Conservation (phyloP, 2,329 filamentous ascomycete genomes). For the Amesomyces nigricolor region DNA sequence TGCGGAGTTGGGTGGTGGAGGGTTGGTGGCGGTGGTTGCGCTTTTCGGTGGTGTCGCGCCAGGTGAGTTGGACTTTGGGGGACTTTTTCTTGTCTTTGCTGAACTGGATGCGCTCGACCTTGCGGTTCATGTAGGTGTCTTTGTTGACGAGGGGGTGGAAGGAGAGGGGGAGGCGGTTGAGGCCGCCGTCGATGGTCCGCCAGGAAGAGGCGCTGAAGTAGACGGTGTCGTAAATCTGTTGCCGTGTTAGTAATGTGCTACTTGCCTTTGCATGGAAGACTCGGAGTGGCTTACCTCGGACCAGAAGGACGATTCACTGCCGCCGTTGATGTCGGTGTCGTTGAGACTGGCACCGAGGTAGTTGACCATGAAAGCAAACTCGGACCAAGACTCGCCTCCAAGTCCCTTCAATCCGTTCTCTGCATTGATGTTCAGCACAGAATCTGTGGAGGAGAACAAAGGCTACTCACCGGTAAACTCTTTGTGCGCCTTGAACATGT, state of each 20-base stretch:
- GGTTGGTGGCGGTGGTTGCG: too few relatives aligned
- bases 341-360: slow-evolving; percentile 49
- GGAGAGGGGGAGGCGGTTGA: slow-evolving; percentile 53
- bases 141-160: slow-evolving; percentile 58
- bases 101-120: slow-evolving; percentile 52
- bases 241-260: not conserved
- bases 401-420: slow-evolving; percentile 35
- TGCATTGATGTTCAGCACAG: not conserved
- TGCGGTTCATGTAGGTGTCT: slow-evolving; percentile 50
- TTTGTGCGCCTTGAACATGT: slow-evolving; percentile 42
- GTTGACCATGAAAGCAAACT: slow-evolving; percentile 57
- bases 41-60: slow-evolving; percentile 34
- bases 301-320: slow-evolving; percentile 42
- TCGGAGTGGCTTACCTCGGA: slow-evolving; percentile 29
- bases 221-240: slow-evolving; percentile 45
- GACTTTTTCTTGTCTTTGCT: slow-evolving; percentile 33
- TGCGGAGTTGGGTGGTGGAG: slow-evolving; percentile 36
- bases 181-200: slow-evolving; percentile 57
- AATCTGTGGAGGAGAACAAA: not conserved
- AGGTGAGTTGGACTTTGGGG: slow-evolving; percentile 50
- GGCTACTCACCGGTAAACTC: slow-evolving; percentile 29
- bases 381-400: slow-evolving; percentile 57
- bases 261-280: not conserved
- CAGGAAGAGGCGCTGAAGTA: slow-evolving; percentile 57
- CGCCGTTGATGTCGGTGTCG: slow-evolving; percentile 47